Evolutionary conservation across 495 filamentous ascomycete genomes (phyloP), one percentile per base, ranked within the genome.

Genomic region (Cercophora scortea): DNA sequence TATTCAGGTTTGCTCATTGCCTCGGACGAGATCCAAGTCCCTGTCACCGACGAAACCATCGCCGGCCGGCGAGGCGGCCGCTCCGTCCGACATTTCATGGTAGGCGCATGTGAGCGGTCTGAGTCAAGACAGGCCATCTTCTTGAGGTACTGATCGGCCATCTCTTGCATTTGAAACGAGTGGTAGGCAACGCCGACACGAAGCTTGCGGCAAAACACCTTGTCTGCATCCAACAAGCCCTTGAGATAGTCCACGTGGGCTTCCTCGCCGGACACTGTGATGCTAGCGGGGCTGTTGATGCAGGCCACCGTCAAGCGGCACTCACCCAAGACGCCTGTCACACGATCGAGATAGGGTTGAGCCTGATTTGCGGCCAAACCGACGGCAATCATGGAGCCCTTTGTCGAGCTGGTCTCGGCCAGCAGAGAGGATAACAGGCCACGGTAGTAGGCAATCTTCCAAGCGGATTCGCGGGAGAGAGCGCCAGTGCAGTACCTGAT

Each of bases 361-460:
- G 63, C 59, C 0, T 64, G 43, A 1, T 61, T 41, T 33, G 65
- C 57, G 7, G 60, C 18, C 8, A 77, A 40, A 12, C 64, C 66
- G 0, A 72, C 71, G 1, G 75, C 68, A 44, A 77, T 56, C 76
- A 78, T 78, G 18, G 63, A 61, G 5, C 71, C 72, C 13, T 51
- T 56, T 13, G 58, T 49, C n/a, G 49, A 49, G 16, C 48, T 57
- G 15, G 51, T 47, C 7, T 55, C 59, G 25, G 44, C 56, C 11
- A 69, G 57, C 32, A 53, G 53, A 4, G 55, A 55, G 8, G 61
- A 58, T 4, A 67, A 43, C 16, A 63, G 52, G 2, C 72, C 61
- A 45, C 67, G 61, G 61, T 72, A 57, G 67, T 70, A 65, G 7
- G 80, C 66, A 0, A 81, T 57, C 49, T 73, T 66, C 66, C 77